These are phyloP conservation scores for Coemansia sp. DNA, from an alignment of 192 early-diverging fungal genomes.

Conservation along the genomic window DNA sequence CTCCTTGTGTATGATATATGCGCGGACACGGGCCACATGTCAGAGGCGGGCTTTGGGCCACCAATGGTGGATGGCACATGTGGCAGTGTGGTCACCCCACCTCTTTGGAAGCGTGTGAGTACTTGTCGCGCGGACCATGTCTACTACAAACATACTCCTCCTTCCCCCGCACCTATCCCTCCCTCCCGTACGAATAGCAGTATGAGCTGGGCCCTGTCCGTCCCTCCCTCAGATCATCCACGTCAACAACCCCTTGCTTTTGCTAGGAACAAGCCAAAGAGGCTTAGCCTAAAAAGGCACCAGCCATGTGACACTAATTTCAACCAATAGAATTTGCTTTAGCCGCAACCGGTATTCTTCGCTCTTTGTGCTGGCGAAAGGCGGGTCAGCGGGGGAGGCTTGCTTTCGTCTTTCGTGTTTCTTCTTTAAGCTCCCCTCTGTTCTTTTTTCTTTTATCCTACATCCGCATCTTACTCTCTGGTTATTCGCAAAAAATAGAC, in stretches of 20 bases:
- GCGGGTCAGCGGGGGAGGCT: not conserved
- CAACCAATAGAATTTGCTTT: not conserved
- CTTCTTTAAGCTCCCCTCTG: not conserved
- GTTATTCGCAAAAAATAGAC: not conserved
- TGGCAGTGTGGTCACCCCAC: not conserved
- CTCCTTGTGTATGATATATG: no score
- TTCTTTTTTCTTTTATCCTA: not conserved
- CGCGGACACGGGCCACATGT: not conserved
- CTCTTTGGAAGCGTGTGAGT: not conserved
- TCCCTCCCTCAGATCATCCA: not conserved
- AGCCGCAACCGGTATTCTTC: not conserved
- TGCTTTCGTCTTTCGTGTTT: not conserved
- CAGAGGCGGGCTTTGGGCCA: not conserved
- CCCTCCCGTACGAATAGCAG: not conserved
- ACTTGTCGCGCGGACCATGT: not conserved
- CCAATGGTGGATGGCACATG: not conserved
- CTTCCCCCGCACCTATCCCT: not conserved
- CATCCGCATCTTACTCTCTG: not conserved
- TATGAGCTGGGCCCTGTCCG: not conserved
- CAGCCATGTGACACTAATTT: not conserved
- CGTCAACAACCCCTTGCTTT: not conserved
- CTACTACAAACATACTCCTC: not conserved
- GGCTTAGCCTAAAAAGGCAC: not conserved
- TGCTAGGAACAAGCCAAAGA: not conserved
- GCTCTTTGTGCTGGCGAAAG: not conserved